Conservation (phyloP, 1,284 basidiomycete genomes). For the Phellinidium pouzarii region DNA sequence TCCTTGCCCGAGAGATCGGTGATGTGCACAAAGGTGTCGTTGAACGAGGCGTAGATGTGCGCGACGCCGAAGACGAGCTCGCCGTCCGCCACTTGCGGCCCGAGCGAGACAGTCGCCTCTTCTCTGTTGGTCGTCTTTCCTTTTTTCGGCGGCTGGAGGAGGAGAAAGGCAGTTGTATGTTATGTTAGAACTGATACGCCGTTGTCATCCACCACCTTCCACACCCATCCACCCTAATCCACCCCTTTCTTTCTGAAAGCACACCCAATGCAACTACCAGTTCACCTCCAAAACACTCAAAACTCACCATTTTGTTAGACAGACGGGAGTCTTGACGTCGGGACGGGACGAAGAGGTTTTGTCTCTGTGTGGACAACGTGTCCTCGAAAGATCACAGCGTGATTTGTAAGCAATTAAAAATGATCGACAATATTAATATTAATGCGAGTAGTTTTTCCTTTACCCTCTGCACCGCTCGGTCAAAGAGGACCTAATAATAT, state of each 20-base stretch:
- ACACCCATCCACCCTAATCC: not conserved
- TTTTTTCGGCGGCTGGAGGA: slow-evolving; percentile 68
- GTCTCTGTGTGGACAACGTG: no score
- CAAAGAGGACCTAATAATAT: no score
- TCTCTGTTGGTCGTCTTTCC: slow-evolving; percentile 72
- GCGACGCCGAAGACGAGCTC: slow-evolving; percentile 95
- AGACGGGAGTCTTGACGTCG: not conserved
- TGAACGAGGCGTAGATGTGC: slow-evolving; percentile 97
- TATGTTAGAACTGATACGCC: not conserved
- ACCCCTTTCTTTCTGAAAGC: not conserved
- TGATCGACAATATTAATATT: no score
- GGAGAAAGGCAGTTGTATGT: not conserved
- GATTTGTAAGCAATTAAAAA: no score
- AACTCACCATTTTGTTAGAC: not conserved
- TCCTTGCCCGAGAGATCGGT: slow-evolving; percentile 99
- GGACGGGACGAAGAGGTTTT: not conserved
- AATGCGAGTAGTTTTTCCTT: no score
- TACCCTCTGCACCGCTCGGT: no score
- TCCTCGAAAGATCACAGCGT: no score
- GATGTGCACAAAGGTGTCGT: slow-evolving; percentile 99
- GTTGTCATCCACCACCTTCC: not conserved
- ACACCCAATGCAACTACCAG: no score
- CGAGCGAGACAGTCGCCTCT: slow-evolving; percentile 80
- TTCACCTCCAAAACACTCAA: no score
- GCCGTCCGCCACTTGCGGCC: slow-evolving; percentile 91